Base-by-base conservation (phyloP, 306 rosid species). In the Quercus glauca region DNA sequence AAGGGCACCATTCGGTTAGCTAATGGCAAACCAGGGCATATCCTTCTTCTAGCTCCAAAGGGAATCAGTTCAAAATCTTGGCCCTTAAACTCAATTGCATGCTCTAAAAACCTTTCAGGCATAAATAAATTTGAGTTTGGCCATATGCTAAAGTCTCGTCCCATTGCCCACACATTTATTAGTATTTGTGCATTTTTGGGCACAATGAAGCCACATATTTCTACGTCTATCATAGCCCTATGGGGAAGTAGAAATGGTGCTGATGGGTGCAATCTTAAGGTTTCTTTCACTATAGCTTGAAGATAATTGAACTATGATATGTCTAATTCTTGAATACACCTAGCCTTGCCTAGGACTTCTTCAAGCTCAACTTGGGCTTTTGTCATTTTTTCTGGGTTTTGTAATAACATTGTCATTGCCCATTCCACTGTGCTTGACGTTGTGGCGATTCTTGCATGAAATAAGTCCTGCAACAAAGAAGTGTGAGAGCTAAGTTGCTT, bases 81-180 rank as follows among this genome's bases (percentile, higher is more conserved):
- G 20, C 77, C 68, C 18, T 29, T 57, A 21, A 51, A 73, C 31
- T 73, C 77, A 3, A 74, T 5, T 8, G 12, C 67, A 1, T 25
- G 20, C 31, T 4, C 10, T 26, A 82, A 31, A 45, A 85, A 85
- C 26, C 86, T 85, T 69, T 76, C 80, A 1, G 82, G 86, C 18
- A 12, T 28, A 73, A 86, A 83, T 37, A 7, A 3, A 69, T 43
- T 25, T 63, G 89, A 78, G 0, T 82, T 64, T n/a, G 6, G 21
- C 89, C 82, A 83, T 55, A 73, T 5, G 4, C 63, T 70, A 10
- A 83, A 56, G 26, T 83, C 82, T 17, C 81, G 3, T 23, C 86
- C 85, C 3, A 80, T 83, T 3, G 83, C 35, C 89, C 84, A 83
- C 2, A 69, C 56, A 49, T 83, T 86, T 0, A 80, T 63, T 1